Evolutionary conservation across 192 early-diverging fungal genomes (phyloP).

Genomic region (Diversispora eburnea): DNA sequence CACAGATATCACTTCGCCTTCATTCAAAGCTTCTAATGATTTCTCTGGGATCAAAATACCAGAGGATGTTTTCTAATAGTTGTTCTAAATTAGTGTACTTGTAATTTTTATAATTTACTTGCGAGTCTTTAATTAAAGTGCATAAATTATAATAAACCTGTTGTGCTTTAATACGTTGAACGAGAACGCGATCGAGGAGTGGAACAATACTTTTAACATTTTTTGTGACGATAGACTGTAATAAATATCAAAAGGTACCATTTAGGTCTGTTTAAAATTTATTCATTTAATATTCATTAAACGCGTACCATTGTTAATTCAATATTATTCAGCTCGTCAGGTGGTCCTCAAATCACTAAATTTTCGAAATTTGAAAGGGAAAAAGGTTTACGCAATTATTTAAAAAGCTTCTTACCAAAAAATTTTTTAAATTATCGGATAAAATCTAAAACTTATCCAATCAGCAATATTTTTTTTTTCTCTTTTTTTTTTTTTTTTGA

Average conservation of each 20-base stretch:
- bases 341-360: background rate
- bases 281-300: background rate
- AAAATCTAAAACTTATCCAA: too few relatives aligned
- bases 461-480: too few relatives aligned
- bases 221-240: constrained; percentile 33
- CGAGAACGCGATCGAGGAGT: constrained; percentile 95
- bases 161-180: constrained; percentile 93
- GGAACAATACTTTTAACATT: constrained; percentile 86
- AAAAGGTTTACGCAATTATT: too few relatives aligned
- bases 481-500: too few relatives aligned
- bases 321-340: background rate
- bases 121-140: background rate
- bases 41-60: constrained; percentile 98
- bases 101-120: background rate
- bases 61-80: constrained; percentile 80
- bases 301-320: constrained; percentile 15
- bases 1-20: constrained; percentile 90
- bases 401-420: too few relatives aligned
- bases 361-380: too few relatives aligned
- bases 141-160: constrained; percentile 49
- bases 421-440: too few relatives aligned
- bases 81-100: background rate
- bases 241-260: too few relatives aligned
- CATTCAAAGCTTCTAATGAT: constrained; percentile 96
- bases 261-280: too few relatives aligned